Conservation (phyloP, 2,329 filamentous ascomycete species). For the Cucurbitaria berberidis region DNA sequence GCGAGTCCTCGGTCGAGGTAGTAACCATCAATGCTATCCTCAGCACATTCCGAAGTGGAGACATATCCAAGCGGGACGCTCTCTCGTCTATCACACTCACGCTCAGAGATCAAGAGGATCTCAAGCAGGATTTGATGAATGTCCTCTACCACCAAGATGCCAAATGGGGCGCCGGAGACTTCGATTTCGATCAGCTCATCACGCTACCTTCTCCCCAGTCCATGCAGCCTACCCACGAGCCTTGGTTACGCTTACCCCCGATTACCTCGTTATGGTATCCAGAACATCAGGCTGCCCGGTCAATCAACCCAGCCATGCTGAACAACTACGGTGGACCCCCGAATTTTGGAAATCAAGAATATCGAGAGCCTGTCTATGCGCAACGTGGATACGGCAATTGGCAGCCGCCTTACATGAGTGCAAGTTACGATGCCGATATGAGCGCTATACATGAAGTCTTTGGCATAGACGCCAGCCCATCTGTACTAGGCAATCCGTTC, state of each 20-base stretch:
- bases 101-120: slow-evolving; percentile 26
- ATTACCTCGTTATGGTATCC: slow-evolving; percentile 19
- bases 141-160: slow-evolving; percentile 34
- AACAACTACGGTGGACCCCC: not conserved
- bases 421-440: not conserved
- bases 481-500: slow-evolving; percentile 8
- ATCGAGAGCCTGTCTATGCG: not conserved
- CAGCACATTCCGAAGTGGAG: slow-evolving; percentile 19
- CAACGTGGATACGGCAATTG: not conserved
- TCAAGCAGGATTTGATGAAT: slow-evolving; percentile 28
- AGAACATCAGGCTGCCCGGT: not conserved
- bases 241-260: slow-evolving; percentile 26
- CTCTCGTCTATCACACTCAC: slow-evolving; percentile 22
- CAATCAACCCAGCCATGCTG: not conserved
- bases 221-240: slow-evolving; percentile 35
- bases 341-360: not conserved
- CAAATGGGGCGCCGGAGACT: slow-evolving; percentile 28
- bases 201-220: slow-evolving; percentile 20
- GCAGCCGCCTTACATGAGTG: not conserved
- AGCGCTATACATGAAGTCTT: not conserved
- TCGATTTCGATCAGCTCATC: slow-evolving; percentile 10
- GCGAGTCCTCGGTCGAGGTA: slow-evolving; percentile 26
- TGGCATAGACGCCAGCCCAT: slow-evolving; percentile 1
- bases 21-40: slow-evolving; percentile 23
- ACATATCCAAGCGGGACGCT: slow-evolving; percentile 30